A percentile compares a stretch with the other conserved stretches of the same genome.
These are phyloP conservation scores for Pterulicium gracile DNA, from an alignment of 1,284 basidiomycete species.

Conservation along the genomic window DNA sequence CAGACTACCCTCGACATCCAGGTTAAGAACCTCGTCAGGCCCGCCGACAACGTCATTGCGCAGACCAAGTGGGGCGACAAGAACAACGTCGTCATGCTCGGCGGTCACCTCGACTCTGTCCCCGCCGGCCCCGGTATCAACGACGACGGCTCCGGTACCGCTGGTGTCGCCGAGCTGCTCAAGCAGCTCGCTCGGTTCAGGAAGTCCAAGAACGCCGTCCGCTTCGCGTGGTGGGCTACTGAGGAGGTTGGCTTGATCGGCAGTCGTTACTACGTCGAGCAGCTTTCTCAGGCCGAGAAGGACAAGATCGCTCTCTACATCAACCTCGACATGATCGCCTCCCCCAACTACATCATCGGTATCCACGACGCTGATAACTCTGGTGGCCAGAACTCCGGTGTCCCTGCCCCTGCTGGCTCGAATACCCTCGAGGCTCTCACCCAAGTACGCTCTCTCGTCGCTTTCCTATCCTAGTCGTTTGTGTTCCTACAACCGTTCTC, in stretches of 20 bases:
- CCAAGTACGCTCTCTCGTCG: too few relatives aligned
- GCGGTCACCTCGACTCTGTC: not conserved
- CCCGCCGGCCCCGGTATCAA: not conserved
- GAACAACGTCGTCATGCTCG: not conserved
- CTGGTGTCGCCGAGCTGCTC: not conserved
- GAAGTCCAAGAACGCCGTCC: not conserved
- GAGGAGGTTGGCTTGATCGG: not conserved
- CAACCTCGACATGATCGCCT: not conserved
- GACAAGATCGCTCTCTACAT: not conserved
- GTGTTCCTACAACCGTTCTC: too few relatives aligned
- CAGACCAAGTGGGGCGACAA: too few relatives aligned
- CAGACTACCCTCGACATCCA: too few relatives aligned
- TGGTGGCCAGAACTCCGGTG: too few relatives aligned
- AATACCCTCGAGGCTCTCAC: too few relatives aligned
- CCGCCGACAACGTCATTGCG: too few relatives aligned
- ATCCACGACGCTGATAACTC: not conserved
- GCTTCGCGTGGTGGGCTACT: not conserved
- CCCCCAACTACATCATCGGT: not conserved
- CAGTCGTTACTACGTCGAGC: not conserved
- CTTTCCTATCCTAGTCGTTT: too few relatives aligned
- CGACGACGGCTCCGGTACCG: too few relatives aligned
- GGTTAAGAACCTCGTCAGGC: too few relatives aligned
- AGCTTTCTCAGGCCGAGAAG: not conserved
- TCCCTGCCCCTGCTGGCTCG: too few relatives aligned
- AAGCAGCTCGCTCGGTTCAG: not conserved